These are phyloP conservation scores for Fusarium longipes DNA, from an alignment of 2,329 filamentous ascomycete genomes.

Conservation along the genomic window DNA sequence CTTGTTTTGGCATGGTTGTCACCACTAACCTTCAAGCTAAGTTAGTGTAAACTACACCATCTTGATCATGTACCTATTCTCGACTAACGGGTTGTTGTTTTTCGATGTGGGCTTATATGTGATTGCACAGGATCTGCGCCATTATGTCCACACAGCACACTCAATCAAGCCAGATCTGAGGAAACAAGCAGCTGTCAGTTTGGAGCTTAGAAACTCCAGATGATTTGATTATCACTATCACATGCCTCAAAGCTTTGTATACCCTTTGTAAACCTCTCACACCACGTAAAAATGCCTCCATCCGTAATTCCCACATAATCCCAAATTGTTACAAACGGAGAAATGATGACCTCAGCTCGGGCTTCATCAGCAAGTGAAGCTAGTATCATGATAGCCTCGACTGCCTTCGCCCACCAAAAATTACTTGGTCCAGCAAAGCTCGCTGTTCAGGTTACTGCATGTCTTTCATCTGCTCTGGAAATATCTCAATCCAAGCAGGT, in stretches of 20 bases:
- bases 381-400: constrained; percentile 31
- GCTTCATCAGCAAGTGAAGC: constrained; percentile 25
- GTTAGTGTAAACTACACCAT: constrained; percentile 36
- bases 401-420: constrained; percentile 36
- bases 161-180: neutral
- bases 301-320: constrained; percentile 26
- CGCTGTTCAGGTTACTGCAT: constrained; percentile 20
- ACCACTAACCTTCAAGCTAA: constrained; percentile 37
- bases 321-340: constrained; percentile 42
- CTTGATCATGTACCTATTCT: constrained; percentile 18
- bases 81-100: constrained; percentile 27
- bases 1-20: constrained; percentile 33
- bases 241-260: constrained; percentile 28
- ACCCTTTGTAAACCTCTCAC: constrained; percentile 23
- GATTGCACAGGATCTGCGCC: constrained; percentile 10
- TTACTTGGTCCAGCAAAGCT: constrained; percentile 39
- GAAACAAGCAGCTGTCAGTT: constrained; percentile 14
- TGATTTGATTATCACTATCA: constrained; percentile 26
- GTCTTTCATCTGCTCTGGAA: constrained; percentile 36
- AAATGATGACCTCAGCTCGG: constrained; percentile 33
- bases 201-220: constrained; percentile 26
- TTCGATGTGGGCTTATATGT: constrained; percentile 21
- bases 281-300: constrained; percentile 28
- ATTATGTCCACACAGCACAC: constrained; percentile 26
- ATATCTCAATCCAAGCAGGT: constrained; percentile 41